Conservation (phyloP, 2,329 filamentous ascomycete species). For the Apiospora rasikravindrae region DNA sequence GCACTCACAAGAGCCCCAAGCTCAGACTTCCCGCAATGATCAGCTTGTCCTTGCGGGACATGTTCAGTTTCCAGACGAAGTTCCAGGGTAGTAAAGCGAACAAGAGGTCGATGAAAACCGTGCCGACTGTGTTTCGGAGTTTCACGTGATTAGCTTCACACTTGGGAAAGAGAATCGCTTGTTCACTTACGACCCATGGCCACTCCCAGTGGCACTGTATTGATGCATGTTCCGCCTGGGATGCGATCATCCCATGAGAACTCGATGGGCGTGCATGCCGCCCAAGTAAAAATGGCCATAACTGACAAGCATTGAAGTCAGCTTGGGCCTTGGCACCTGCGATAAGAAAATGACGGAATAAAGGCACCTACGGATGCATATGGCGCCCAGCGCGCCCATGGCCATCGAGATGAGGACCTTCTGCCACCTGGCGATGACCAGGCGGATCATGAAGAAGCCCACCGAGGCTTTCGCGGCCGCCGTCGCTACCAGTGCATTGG, state of each 20-base stretch:
- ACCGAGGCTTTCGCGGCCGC: neutral
- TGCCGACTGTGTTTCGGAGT: neutral
- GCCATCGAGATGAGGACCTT: neutral
- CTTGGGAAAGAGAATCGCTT: neutral
- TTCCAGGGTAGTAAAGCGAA: slow-evolving; percentile 1
- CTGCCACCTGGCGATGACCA: slow-evolving; percentile 6
- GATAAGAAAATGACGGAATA: neutral
- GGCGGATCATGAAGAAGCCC: slow-evolving; percentile 4
- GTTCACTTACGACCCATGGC: slow-evolving; percentile 5
- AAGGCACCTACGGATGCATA: neutral
- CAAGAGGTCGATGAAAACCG: neutral
- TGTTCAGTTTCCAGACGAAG: slow-evolving; percentile 10
- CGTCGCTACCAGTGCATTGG: neutral
- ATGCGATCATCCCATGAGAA: slow-evolving; percentile 4
- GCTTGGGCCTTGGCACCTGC: neutral
- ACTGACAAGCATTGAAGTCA: neutral
- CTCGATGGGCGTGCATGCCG: neutral
- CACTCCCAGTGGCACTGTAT: neutral
- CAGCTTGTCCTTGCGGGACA: slow-evolving; percentile 6
- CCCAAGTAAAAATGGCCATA: slow-evolving; percentile 2
- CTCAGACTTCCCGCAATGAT: slow-evolving; percentile 4
- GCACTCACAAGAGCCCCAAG: neutral
- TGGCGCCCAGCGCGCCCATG: neutral
- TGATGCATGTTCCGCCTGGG: neutral
- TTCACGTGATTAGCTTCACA: too few species aligned